Evolutionary conservation across 805 yeast species (phyloP), one percentile per base, ranked within the genome.

Genomic region (Saccharomycopsis babjevae): DNA sequence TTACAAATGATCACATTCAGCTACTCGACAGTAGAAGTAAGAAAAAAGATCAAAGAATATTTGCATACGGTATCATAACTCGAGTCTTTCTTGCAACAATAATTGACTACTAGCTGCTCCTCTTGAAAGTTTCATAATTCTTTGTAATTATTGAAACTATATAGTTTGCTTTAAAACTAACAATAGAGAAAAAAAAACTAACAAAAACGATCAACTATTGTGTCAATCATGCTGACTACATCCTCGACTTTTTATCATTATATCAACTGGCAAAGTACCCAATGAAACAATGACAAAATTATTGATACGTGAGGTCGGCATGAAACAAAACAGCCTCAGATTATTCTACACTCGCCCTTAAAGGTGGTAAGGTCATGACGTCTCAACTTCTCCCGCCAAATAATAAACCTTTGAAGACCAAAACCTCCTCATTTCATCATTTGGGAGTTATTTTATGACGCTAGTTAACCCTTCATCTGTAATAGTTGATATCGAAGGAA

Each of bases 281-380:
- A 2, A 10, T 43, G 8, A 22, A 46, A 46, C 30, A 5, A 11
- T 11, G 10, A 46, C 28, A 46, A 34, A 34, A 10, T 34, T 10
- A 34, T 20, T 22, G 32, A 46, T 46, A 46, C 20, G 13, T 15
- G 16, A 4, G 20, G 16, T 43, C 15, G 20, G 13, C 20, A 46
- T 25, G 52, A 46, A 10, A n/a, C 52, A 57, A 55, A 58, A 18
- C 65, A 63, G 65, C 62, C 65, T 63, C 64, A 61, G 65, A 20
- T 55, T 50, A 64, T 63, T 42, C 61, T 60, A 60, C 52, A 54
- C 32, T 36, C 61, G 61, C 38, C 55, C 32, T 36, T 36, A 56
- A 59, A 50, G 59, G 63, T 62, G 65, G 63, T 60, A 57, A 58
- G 59, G 62, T 54, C 65, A 56, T 55, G 55, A 58, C 61, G 63